Conservation (phyloP, 2,329 filamentous ascomycete species). For the Penicillium brevicompactum region DNA sequence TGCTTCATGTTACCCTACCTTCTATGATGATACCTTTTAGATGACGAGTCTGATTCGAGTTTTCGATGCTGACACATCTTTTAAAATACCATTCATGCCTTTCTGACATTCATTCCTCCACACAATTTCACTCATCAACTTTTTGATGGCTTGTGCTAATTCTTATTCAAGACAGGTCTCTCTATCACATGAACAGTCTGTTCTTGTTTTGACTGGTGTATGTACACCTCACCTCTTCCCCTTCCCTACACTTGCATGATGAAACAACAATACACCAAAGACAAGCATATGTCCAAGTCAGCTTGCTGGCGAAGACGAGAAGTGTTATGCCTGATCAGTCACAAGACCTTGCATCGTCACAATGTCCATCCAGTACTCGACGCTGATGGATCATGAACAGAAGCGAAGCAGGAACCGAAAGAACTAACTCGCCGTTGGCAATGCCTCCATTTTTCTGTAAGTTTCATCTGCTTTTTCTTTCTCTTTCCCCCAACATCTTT, state of each 20-base stretch:
- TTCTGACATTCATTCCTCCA: slow-evolving; percentile 42
- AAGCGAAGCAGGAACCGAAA: not conserved
- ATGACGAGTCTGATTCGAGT: slow-evolving; percentile 68
- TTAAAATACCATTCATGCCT: slow-evolving; percentile 63
- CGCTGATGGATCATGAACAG: slow-evolving; percentile 32
- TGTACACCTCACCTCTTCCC: slow-evolving; percentile 27
- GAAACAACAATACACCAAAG: slow-evolving; percentile 72
- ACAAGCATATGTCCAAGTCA: slow-evolving; percentile 98
- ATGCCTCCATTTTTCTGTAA: not conserved
- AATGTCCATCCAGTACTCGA: slow-evolving; percentile 22
- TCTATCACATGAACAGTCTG: not conserved
- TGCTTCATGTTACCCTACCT: slow-evolving; percentile 6
- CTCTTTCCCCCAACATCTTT: slow-evolving; percentile 30
- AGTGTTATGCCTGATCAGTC: slow-evolving; percentile 53
- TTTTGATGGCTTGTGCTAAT: slow-evolving; percentile 5
- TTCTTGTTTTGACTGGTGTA: slow-evolving; percentile 23
- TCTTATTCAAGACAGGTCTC: slow-evolving; percentile 1
- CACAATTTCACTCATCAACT: slow-evolving; percentile 6
- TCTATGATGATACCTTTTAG: slow-evolving; percentile 56
- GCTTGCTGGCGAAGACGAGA: slow-evolving; percentile 53
- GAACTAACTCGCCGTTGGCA: slow-evolving; percentile 12
- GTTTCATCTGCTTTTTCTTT: slow-evolving; percentile 1
- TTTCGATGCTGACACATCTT: slow-evolving; percentile 62
- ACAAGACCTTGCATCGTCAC: slow-evolving; percentile 19
- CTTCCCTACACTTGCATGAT: slow-evolving; percentile 62